Percentiles rank a stretch among this genome's conserved stretches.
phyloP scores from a whole-genome alignment of 164 flowering plant genomes.

The Sextonia rubra region DNA sequence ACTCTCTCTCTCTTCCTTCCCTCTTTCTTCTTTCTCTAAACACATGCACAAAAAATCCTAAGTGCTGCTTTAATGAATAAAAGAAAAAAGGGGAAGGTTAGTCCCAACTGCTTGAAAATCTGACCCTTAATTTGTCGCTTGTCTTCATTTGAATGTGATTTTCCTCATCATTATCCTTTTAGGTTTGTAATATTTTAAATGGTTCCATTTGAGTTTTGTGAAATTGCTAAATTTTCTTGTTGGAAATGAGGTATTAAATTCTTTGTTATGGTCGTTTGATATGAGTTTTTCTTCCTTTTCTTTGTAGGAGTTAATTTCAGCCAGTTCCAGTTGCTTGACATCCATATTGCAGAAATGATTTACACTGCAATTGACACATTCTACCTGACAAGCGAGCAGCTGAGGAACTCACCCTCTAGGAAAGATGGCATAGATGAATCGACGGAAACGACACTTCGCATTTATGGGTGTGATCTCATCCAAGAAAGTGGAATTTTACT shows the following conservation, averaged over 20 bases:
- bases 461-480: conserved; percentile 92
- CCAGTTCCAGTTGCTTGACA: background rate
- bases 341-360: conserved; percentile 38
- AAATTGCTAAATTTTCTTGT: background rate
- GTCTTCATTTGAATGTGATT: too few species aligned
- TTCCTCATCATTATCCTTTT: too few species aligned
- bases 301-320: background rate
- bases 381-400: conserved; percentile 75
- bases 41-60: too few species aligned
- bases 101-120: too few species aligned
- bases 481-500: conserved; percentile 92
- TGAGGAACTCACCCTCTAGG: conserved; percentile 69
- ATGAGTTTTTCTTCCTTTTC: background rate
- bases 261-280: background rate
- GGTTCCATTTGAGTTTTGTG: background rate
- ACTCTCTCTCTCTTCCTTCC: too few species aligned
- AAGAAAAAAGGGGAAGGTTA: too few species aligned
- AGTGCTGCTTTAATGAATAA: too few species aligned
- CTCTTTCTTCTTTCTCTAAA: too few species aligned
- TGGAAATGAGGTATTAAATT: background rate
- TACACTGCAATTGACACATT: conserved; percentile 91
- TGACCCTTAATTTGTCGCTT: too few species aligned
- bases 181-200: too few species aligned
- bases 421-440: conserved; percentile 83
- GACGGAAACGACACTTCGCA: conserved; percentile 69